These are phyloP conservation scores for Penicillium nordicum DNA, from an alignment of 2,329 filamentous ascomycete genomes.

Conservation along the genomic window DNA sequence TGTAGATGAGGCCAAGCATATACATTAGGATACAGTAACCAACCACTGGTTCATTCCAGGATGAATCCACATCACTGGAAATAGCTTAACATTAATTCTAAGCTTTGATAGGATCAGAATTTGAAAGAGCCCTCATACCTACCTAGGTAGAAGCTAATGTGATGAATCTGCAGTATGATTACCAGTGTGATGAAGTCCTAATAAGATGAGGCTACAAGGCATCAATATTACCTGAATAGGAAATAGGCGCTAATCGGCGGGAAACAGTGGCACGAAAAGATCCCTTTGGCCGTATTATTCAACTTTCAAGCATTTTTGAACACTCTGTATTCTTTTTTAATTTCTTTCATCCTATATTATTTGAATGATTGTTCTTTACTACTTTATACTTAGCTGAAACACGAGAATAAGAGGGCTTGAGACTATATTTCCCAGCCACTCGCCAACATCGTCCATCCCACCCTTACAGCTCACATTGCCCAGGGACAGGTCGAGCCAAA, in stretches of 20 bases:
- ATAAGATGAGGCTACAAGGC: neutral
- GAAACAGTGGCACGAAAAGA: neutral
- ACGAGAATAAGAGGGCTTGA: neutral
- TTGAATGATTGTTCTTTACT: neutral
- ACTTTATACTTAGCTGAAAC: neutral
- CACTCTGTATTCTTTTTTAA: neutral
- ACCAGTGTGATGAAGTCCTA: neutral
- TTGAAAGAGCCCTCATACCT: neutral
- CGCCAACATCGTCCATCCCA: slow-evolving; percentile 3
- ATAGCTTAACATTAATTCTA: neutral
- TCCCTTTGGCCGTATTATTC: neutral
- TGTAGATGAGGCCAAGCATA: neutral
- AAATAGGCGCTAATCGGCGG: neutral
- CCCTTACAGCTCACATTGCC: slow-evolving; percentile 3
- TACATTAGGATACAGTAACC: neutral
- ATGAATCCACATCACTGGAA: neutral
- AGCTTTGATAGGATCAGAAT: neutral
- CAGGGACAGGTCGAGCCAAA: neutral
- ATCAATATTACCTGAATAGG: neutral
- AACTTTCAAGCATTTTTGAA: neutral
- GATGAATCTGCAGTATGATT: neutral
- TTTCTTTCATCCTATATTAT: neutral
- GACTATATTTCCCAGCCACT: slow-evolving; percentile 3
- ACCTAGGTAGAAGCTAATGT: neutral
- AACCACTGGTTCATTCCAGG: neutral